Base-by-base conservation (phyloP, 306 rosid genomes). In the Hippophae rhamnoides region DNA sequence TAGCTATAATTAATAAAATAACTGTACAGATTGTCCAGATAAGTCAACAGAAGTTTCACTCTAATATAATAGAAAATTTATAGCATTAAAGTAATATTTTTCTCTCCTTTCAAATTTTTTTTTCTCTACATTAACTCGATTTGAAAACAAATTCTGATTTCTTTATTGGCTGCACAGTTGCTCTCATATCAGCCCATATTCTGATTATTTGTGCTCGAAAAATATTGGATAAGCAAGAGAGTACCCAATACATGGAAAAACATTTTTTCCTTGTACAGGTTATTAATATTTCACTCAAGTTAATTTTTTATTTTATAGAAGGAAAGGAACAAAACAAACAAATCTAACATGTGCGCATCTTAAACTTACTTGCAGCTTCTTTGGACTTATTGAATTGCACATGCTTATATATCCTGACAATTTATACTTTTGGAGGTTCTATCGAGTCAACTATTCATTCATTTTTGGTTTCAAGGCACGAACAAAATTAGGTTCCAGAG, bases 41-140 rank as follows among this genome's bases (percentile, higher is more conserved):
- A 96, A 92, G 98, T 71, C 96, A 92, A 81, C 98, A 92, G 81
- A 92, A 92, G 76, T 92, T 87, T 64, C 96, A 96, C 31, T 92
- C 98, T 8, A 92, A 92, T 83, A 96, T 92, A 46, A 79, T 85
- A 11, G 98, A 87, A 63, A 87, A 90, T 18, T 18, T 18, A 18
- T 18, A 18, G 1, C 23, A 18, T 18, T 18, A 18, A 18, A 18
- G 23, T 18, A 18, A 18, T 18, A 18, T 18, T 18, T 18, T 18
- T 18, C 23, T 18, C 13, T 4, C 44, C 51, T 44, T 0, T 9
- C 31, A 13, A 13, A 26, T 40, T 6, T 25, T 68, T 18, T 47
- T 38, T 18, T 40, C 13, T 56, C 23, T 0, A 43, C 23, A 52
- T 54, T 48, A 31, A 57, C 40, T 41, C 58, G 62, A 40, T 66